Evolutionary conservation across 2,329 filamentous ascomycete genomes (phyloP), one percentile per base, ranked within the genome.

Genomic region (Cladobotryum protrusum): DNA sequence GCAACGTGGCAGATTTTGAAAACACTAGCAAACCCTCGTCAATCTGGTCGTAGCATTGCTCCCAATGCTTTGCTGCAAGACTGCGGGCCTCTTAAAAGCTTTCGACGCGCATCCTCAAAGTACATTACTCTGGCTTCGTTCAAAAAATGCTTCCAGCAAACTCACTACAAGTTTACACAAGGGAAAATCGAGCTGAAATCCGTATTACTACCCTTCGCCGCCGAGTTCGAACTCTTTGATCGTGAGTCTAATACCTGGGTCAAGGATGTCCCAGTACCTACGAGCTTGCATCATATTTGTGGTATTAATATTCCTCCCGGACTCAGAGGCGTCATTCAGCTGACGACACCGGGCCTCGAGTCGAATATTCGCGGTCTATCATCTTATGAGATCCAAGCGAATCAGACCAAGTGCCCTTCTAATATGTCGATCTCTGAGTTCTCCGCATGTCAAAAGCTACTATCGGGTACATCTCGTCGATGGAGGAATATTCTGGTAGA

Each of bases 331-430:
- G 62, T 45, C 2, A 8, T 54, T 5, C 29, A 3, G 14, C 42
- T 20, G 5, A 3, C 41, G 2, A 32, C 7, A 1, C 19, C 6
- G 41, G 20, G 43, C 9, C 50, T 45, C 1, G 24, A 15, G 2
- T 15, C 18, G 20, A 14, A 15, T 20, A 4, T 46, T 3, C 32
- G 43, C 14, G 50, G 50, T 12, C 47, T 35, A n/a, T 40, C 50
- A 69, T 84, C 81, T 0, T 81, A 82, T 51, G 66, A 76, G 6
- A 67, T 77, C 0, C 62, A 81, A 33, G 75, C 79, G 0, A 77
- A 65, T 12, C 75, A 78, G 32, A 62, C 67, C 0, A 61, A 62
- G 2, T 81, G 79, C 42, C 77, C 80, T 0, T 37, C 63, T 0
- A 64, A 67, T 0, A 49, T 79, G 20, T 73, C 71, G 1, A 44